Base-by-base conservation (phyloP, 75 land plant genomes). In the Larix kaempferi region DNA sequence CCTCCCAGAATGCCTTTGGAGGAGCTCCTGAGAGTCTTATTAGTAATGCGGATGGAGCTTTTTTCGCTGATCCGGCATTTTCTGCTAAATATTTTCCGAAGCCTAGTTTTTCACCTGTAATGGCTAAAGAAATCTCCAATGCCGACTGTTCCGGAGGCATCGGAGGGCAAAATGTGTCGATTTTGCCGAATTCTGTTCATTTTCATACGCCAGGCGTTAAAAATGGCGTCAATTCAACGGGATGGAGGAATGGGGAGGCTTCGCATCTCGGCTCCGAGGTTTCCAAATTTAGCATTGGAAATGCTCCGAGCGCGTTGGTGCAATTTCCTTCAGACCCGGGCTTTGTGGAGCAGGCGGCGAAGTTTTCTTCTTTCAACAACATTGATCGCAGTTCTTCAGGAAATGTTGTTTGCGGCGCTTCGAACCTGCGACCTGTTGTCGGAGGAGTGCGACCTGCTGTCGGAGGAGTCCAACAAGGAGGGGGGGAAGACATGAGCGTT, bases 331-430 rank as follows among this genome's bases (percentile, higher is more conserved):
- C 85, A 6, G 80, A 84, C 49, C 74, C 86, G 10, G 85, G 75
- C 8, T 77, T 84, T 55, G 67, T 84, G 27, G 85, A 84, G 71
- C 59, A 79, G 14, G 83, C 83, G 56, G 76, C 82, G n/a, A 80
- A 62, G 57, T 79, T 66, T 49, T 52, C 79, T 25, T 74, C 84
- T 17, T 83, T 78, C 59, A 27, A 56, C 57, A 82, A 55, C 56
- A 13, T 25, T 6, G 72, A 80, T 25, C 35, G 37, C 39, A 69
- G 10, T 69, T 4, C 23, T 21, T 12, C n/a, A 0, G 73, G 39
- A 69, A n/a, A 69, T 21, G 52, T 41, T 22, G 41, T 4, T 39
- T 8, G 49, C 12, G 73, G 44, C 21, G 4, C 23, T 69, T 27
- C 49, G 26, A 66, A 79, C 73, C 16, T 22, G 49, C 33, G 27